Percentiles rank a stretch among this genome's conserved stretches.
Evolutionary conservation across 805 yeast genomes (phyloP).

Genomic region (Isabelozyma heimii): DNA sequence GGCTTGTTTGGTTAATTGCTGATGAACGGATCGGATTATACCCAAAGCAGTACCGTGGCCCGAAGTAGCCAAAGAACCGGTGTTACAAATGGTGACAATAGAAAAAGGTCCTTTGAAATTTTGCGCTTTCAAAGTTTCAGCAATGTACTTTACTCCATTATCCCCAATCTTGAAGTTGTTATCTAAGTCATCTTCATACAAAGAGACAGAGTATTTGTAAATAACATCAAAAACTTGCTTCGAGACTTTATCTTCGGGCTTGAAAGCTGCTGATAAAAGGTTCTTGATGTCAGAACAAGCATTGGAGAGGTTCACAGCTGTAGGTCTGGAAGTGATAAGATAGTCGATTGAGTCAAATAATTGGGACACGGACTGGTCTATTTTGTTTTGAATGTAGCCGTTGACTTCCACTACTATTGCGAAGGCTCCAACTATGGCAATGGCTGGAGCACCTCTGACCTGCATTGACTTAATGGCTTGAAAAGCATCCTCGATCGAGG

Average conservation of each 20-base stretch:
- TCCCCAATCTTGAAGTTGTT: constrained; percentile 78
- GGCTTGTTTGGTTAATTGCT: constrained; percentile 33
- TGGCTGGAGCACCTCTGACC: constrained; percentile 98
- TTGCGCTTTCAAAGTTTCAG: constrained; percentile 41
- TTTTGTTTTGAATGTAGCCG: constrained; percentile 16
- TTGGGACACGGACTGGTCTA: constrained; percentile 22
- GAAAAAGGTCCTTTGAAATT: constrained; percentile 65
- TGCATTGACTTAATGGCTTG: constrained; percentile 86
- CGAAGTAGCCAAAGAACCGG: constrained; percentile 95
- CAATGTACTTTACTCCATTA: constrained; percentile 73
- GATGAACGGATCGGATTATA: constrained; percentile 70
- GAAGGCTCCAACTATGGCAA: constrained; percentile 90
- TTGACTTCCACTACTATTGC: constrained; percentile 72
- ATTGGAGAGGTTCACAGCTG: constrained; percentile 89
- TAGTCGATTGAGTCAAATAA: constrained; percentile 55
- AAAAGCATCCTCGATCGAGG: constrained; percentile 70
- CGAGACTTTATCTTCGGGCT: constrained; percentile 21
- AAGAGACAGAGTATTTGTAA: constrained; percentile 44
- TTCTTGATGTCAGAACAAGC: constrained; percentile 57
- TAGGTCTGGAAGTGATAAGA: constrained; percentile 80
- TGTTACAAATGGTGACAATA: constrained; percentile 89
- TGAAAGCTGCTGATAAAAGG: constrained; percentile 15
- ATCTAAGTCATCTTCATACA: constrained; percentile 74
- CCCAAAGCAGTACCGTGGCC: constrained; percentile 98
- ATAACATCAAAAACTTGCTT: constrained; percentile 28